phyloP scores from a whole-genome alignment of 768 basidiomycete genomes.

The Kwoniella sp. region DNA sequence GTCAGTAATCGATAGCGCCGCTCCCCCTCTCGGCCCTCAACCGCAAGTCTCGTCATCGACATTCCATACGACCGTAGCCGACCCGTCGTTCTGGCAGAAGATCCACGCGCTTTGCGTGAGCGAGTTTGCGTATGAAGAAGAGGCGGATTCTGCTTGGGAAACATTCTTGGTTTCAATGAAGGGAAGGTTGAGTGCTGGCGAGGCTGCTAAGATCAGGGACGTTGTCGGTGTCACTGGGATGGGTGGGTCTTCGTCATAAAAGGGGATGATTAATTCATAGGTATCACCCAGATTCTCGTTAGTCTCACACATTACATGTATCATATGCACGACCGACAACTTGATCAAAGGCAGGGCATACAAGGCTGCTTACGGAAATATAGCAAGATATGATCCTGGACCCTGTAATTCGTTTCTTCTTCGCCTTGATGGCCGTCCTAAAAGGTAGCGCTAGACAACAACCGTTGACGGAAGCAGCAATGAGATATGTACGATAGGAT shows the following conservation, averaged over 20 bases:
- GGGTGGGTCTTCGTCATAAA: conserved; percentile 7
- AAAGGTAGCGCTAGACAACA: too few relatives aligned
- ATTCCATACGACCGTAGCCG: conserved; percentile 71
- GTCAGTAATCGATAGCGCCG: conserved; percentile 60
- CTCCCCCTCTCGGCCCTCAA: conserved; percentile 46
- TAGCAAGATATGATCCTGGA: too few relatives aligned
- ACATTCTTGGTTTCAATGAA: conserved; percentile 82
- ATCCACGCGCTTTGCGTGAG: conserved; percentile 68
- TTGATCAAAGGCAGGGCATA: too few relatives aligned
- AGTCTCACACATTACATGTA: neutral
- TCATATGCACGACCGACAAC: neutral
- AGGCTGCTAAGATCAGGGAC: conserved; percentile 91
- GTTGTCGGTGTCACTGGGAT: conserved; percentile 66
- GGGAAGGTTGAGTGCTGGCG: conserved; percentile 73
- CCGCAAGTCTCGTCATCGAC: conserved; percentile 55
- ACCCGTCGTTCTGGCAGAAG: conserved; percentile 77
- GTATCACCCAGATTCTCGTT: too few relatives aligned
- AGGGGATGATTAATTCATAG: neutral
- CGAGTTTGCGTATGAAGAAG: conserved; percentile 67
- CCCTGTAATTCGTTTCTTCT: too few relatives aligned
- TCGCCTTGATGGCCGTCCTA: too few relatives aligned
- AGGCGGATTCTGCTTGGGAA: conserved; percentile 76
- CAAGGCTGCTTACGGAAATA: too few relatives aligned
- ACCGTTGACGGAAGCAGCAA: too few relatives aligned
- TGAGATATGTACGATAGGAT: too few relatives aligned